phyloP scores from a whole-genome alignment of 306 rosid genomes.

The Lathyrus oleraceus region DNA sequence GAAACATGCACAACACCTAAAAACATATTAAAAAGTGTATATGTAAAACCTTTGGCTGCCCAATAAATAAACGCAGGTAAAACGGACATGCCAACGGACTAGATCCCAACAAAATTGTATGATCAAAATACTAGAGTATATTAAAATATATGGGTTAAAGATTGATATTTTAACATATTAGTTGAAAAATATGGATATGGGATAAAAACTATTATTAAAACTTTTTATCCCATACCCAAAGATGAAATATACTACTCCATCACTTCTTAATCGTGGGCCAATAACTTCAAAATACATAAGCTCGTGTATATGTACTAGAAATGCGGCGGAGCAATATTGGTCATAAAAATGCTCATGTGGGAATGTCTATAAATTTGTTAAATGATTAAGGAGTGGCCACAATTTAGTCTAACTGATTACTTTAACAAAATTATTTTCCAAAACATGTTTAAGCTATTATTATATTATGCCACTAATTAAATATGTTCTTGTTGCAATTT shows the following conservation, averaged over 20 bases:
- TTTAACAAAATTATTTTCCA: constrained; percentile 1
- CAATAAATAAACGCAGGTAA: too few species aligned
- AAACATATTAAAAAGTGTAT: too few species aligned
- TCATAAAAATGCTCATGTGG: constrained; percentile 27
- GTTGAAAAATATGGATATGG: too few species aligned
- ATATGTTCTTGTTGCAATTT: constrained; percentile 25
- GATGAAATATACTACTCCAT: not conserved
- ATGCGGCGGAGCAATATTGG: constrained; percentile 9
- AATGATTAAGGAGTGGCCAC: constrained; percentile 30
- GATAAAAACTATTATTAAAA: too few species aligned
- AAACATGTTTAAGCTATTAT: constrained; percentile 17
- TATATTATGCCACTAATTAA: constrained; percentile 8
- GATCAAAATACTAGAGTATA: too few species aligned
- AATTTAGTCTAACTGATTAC: constrained; percentile 24
- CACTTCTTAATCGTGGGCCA: constrained; percentile 7
- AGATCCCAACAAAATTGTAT: too few species aligned
- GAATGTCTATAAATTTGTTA: constrained; percentile 30
- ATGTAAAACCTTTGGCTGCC: too few species aligned
- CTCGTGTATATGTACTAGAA: constrained; percentile 9
- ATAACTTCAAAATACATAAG: constrained; percentile 8
- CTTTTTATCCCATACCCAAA: not conserved
- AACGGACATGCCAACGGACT: too few species aligned
- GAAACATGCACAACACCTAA: too few species aligned
- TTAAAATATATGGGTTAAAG: too few species aligned
- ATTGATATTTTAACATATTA: too few species aligned